Evolutionary conservation across 2,329 filamentous ascomycete genomes (phyloP).

Genomic region (Arachnomyces sp.): DNA sequence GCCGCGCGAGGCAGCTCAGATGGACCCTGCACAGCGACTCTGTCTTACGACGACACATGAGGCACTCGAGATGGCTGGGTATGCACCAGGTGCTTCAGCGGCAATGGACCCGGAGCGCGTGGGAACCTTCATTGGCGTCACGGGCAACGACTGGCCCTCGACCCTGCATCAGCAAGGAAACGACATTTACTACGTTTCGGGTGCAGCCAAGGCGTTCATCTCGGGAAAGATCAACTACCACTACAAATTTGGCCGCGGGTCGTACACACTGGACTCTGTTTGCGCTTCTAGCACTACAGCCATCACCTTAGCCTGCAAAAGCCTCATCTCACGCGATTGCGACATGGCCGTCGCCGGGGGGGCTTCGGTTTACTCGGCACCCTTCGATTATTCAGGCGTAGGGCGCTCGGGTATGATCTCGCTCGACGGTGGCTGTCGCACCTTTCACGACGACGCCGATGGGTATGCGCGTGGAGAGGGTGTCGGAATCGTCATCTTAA

Average conservation of each 20-base stretch:
- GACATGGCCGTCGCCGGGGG: slow-evolving; percentile 76
- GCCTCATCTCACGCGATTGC: slow-evolving; percentile 66
- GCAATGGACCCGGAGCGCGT: slow-evolving; percentile 58
- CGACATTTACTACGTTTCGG: slow-evolving; percentile 61
- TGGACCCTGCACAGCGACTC: slow-evolving; percentile 63
- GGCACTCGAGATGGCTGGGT: slow-evolving; percentile 71
- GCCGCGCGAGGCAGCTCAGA: slow-evolving; percentile 64
- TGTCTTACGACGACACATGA: slow-evolving; percentile 71
- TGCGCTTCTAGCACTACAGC: slow-evolving; percentile 68
- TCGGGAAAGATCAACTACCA: slow-evolving; percentile 64
- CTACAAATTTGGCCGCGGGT: slow-evolving; percentile 67
- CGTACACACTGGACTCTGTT: slow-evolving; percentile 64
- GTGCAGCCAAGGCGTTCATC: slow-evolving; percentile 53
- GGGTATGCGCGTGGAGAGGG: slow-evolving; percentile 76
- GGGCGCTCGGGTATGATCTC: too few relatives aligned
- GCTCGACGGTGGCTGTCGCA: slow-evolving; percentile 58
- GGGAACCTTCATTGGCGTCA: slow-evolving; percentile 67
- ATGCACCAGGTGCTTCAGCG: slow-evolving; percentile 62
- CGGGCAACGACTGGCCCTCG: slow-evolving; percentile 69
- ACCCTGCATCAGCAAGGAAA: too few relatives aligned
- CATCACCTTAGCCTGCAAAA: slow-evolving; percentile 63
- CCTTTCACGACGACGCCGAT: slow-evolving; percentile 71
- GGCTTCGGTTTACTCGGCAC: too few relatives aligned
- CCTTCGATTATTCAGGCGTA: too few relatives aligned
- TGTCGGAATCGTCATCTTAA: slow-evolving; percentile 65